Evolutionary conservation across 257 asterid species (phyloP), one percentile per base, ranked within the genome.

Genomic region (Ehretia macrophylla): DNA sequence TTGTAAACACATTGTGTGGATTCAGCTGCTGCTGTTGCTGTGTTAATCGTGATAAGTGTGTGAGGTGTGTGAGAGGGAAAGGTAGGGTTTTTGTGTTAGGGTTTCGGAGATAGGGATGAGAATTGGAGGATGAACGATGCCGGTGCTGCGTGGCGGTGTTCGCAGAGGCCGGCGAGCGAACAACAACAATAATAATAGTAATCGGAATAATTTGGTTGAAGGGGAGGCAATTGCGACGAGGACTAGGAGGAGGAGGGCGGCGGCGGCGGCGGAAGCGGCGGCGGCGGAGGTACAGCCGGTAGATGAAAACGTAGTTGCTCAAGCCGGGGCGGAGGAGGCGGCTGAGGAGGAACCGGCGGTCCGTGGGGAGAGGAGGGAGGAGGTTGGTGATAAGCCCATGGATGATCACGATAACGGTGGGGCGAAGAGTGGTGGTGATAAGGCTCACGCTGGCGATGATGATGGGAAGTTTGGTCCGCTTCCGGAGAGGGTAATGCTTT

Each of bases 41-140:
- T 46, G 11, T 51, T 17, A n/a, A n/a, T n/a, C n/a, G n/a, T n/a
- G n/a, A n/a, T n/a, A 4, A 5, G 32, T 51, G 56, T n/a, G 56
- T 51, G 57, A 20, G 18, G 27, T 14, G 57, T 52, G 18, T 52
- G 57, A n/a, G 14, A 21, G 12, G 8, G 54, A 49, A 8, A 17
- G 27, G 4, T 10, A 48, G 52, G 22, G 51, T 46, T 51, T 51
- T 51, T 18, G 19, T 51, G 56, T 10, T 1, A 32, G 35, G 4
- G 53, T 4, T 1, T 4, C 11, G 2, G 47, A 48, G 18, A 14
- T 1, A 48, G 78, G 71, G 77, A 77, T 80, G 89, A 68, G 46
- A 69, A 72, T 79, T 71, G 81, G 63, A 79, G 83, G 81, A 85
- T 88, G 95, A 85, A 81, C 73, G 77, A 88, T 88, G 96, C 90